Conservation (phyloP, 352 stramenopile species). For the Saprolegnia parasitica region DNA sequence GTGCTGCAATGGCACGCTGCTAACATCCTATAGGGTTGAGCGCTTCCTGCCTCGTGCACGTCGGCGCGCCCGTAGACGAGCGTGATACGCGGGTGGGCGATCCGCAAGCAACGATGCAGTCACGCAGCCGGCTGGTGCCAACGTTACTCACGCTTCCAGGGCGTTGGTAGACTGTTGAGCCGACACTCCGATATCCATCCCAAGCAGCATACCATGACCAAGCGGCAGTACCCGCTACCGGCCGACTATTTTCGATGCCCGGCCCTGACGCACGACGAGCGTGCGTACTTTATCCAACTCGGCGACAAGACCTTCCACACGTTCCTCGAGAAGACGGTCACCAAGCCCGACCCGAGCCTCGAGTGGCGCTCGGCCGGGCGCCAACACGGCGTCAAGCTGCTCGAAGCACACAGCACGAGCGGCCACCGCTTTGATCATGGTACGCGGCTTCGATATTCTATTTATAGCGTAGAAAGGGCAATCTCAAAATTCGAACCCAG, state of each 20-base stretch:
- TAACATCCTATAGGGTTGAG: too few relatives aligned
- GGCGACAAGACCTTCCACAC: slow-evolving; percentile 5
- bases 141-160: neutral
- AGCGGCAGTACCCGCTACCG: slow-evolving; percentile 26
- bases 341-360: neutral
- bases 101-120: too few relatives aligned
- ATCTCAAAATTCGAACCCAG: slow-evolving; percentile 20
- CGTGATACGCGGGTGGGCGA: too few relatives aligned
- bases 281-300: slow-evolving; percentile 14
- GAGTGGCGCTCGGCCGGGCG: neutral
- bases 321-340: slow-evolving; percentile 19
- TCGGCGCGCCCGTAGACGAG: too few relatives aligned
- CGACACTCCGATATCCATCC: neutral
- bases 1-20: too few relatives aligned
- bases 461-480: neutral
- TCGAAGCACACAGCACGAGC: slow-evolving; percentile 2
- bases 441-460: neutral
- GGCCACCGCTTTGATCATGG: slow-evolving; percentile 10
- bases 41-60: too few relatives aligned
- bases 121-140: too few relatives aligned
- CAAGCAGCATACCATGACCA: neutral
- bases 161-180: neutral
- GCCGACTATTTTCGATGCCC: slow-evolving; percentile 20
- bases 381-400: slow-evolving; percentile 3
- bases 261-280: neutral